Conservation (phyloP, 2,329 filamentous ascomycete genomes). For the Stylonectria norvegica region DNA sequence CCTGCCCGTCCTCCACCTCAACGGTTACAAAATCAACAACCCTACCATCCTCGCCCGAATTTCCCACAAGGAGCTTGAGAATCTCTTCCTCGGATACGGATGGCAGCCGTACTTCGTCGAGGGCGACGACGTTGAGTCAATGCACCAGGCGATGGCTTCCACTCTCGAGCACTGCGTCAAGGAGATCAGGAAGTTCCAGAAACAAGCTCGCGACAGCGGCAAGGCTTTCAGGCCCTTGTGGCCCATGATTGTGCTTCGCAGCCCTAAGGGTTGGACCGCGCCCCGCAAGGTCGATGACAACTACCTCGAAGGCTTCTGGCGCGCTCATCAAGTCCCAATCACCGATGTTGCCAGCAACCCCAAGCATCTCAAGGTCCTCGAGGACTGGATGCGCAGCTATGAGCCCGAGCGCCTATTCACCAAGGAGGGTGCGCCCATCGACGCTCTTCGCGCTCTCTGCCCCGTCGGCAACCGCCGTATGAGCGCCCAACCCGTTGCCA, state of each 20-base stretch:
- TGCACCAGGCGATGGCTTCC: slow-evolving; percentile 80
- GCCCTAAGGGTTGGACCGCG: slow-evolving; percentile 77
- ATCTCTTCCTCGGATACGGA: slow-evolving; percentile 70
- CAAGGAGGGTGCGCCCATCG: slow-evolving; percentile 58
- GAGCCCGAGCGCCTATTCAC: slow-evolving; percentile 70
- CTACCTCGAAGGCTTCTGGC: slow-evolving; percentile 73
- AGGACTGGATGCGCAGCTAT: slow-evolving; percentile 75
- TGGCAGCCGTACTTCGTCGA: slow-evolving; percentile 81
- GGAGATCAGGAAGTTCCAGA: slow-evolving; percentile 67
- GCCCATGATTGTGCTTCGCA: slow-evolving; percentile 77
- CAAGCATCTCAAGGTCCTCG: slow-evolving; percentile 63
- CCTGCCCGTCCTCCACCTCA: slow-evolving; percentile 72
- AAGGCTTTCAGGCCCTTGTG: slow-evolving; percentile 68
- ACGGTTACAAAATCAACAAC: slow-evolving; percentile 85
- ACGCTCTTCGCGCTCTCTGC: slow-evolving; percentile 61
- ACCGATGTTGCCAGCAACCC: slow-evolving; percentile 64
- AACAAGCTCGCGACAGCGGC: slow-evolving; percentile 66
- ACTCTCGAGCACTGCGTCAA: slow-evolving; percentile 70
- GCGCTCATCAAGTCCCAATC: slow-evolving; percentile 74
- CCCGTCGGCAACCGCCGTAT: slow-evolving; percentile 66
- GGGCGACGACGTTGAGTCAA: slow-evolving; percentile 66
- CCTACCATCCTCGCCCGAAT: slow-evolving; percentile 71
- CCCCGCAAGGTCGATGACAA: slow-evolving; percentile 69
- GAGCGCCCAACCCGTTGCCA: slow-evolving; percentile 73
- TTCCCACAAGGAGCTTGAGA: slow-evolving; percentile 67